A percentile compares a stretch with the other conserved stretches of the same genome.
Evolutionary conservation across 164 flowering plant species (phyloP).

Genomic region (Protea cynaroides): DNA sequence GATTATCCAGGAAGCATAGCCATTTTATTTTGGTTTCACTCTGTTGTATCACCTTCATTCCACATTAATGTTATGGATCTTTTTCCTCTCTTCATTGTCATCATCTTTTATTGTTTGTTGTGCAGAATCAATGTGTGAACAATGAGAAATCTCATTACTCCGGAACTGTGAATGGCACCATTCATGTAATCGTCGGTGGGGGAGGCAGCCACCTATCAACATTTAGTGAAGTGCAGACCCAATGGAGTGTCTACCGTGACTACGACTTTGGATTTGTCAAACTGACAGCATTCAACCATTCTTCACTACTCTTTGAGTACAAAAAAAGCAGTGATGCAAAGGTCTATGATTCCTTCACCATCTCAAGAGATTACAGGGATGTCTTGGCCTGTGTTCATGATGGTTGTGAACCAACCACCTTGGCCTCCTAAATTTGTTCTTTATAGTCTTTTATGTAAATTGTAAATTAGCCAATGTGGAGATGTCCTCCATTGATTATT

Average conservation of each 20-base stretch:
- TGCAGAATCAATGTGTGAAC: slow-evolving; percentile 68
- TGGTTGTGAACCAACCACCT: slow-evolving; percentile 55
- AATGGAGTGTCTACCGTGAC: slow-evolving; percentile 70
- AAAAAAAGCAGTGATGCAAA: slow-evolving; percentile 77
- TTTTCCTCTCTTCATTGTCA: neutral
- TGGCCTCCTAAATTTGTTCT: slow-evolving; percentile 26
- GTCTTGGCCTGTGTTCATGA: slow-evolving; percentile 68
- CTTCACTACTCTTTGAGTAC: slow-evolving; percentile 80
- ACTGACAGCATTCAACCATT: slow-evolving; percentile 76
- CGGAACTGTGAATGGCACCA: slow-evolving; percentile 66
- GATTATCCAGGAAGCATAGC: neutral
- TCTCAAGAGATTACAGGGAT: slow-evolving; percentile 75
- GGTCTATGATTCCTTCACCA: slow-evolving; percentile 81
- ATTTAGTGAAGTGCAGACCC: slow-evolving; percentile 33
- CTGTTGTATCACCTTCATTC: neutral
- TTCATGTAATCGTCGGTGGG: slow-evolving; percentile 83
- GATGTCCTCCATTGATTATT: too few species aligned
- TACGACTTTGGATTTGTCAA: slow-evolving; percentile 73
- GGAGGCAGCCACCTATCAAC: slow-evolving; percentile 63
- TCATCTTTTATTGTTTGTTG: neutral
- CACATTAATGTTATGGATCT: neutral
- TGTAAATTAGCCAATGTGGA: too few species aligned
- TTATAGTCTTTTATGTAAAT: too few species aligned
- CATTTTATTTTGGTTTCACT: neutral
- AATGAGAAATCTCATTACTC: slow-evolving; percentile 48